Conservation (phyloP, 257 asterid genomes). For the Cruciata laevipes region DNA sequence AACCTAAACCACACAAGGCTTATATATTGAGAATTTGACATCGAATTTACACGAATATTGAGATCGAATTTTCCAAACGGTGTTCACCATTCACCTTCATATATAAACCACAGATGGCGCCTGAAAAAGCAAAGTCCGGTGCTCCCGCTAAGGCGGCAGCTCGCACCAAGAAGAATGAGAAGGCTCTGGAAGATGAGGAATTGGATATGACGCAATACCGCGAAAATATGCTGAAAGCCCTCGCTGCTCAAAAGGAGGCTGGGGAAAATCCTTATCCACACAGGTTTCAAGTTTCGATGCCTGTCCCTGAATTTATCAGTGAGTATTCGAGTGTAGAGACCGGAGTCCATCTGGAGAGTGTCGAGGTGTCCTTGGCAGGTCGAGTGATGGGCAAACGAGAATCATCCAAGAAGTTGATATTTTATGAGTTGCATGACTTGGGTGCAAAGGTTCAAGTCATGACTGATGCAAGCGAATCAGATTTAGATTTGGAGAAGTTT, state of each 20-base stretch:
- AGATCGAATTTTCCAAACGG: too few species aligned
- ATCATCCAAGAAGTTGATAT: conserved; percentile 65
- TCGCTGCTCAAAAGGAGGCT: conserved; percentile 49
- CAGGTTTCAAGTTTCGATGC: conserved; percentile 39
- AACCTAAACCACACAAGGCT: too few species aligned
- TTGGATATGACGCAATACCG: conserved; percentile 84
- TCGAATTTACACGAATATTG: too few species aligned
- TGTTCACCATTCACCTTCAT: too few species aligned
- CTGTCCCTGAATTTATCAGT: conserved; percentile 52
- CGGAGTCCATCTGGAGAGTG: conserved; percentile 65
- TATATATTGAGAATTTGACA: too few species aligned
- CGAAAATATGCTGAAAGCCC: conserved; percentile 59
- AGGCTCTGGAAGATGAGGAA: conserved; percentile 64
- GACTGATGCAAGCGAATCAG: conserved; percentile 83
- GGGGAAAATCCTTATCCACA: conserved; percentile 81
- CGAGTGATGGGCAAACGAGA: conserved; percentile 76
- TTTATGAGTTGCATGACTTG: conserved; percentile 74
- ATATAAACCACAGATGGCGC: too few species aligned
- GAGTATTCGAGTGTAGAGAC: conserved; percentile 41
- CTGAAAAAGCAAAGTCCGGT: not conserved
- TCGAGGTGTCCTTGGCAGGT: conserved; percentile 68
- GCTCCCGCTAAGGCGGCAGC: conserved; percentile 34
- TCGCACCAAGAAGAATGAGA: conserved; percentile 37
- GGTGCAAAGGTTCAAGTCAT: conserved; percentile 85
- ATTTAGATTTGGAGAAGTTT: conserved; percentile 51